Evolutionary conservation across 352 stramenopile genomes (phyloP).

Genomic region (Phytophthora crassamura): DNA sequence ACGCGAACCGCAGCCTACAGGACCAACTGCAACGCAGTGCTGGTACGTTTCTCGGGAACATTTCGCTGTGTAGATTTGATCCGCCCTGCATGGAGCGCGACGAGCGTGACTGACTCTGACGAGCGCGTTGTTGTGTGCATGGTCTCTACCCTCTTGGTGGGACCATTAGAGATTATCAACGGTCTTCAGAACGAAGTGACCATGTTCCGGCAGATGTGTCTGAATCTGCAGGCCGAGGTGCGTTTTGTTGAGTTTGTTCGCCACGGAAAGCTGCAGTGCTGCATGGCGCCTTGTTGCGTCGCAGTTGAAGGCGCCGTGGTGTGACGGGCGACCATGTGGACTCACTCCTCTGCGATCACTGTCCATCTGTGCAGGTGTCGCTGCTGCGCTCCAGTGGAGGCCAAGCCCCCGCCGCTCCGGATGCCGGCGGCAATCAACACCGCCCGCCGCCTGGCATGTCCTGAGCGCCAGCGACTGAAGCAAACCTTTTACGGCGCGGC

Average conservation of each 20-base stretch:
- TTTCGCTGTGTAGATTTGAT: constrained; percentile 23
- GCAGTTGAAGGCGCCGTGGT: constrained; percentile 23
- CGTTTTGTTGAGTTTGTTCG: constrained; percentile 19
- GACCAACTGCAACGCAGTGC: constrained; percentile 70
- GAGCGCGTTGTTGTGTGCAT: constrained; percentile 15
- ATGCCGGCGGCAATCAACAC: constrained; percentile 33
- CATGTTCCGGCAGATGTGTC: constrained; percentile 86
- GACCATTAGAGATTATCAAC: constrained; percentile 60
- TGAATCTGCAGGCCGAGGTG: constrained; percentile 82
- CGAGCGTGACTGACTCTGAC: constrained; percentile 11
- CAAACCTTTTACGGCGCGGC: constrained; percentile 17
- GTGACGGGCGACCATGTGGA: constrained; percentile 23
- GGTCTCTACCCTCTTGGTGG: constrained; percentile 23
- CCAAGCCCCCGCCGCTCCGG: constrained; percentile 4
- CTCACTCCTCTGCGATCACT: constrained; percentile 33
- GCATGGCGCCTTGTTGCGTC: constrained; percentile 4
- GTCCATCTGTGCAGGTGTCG: constrained; percentile 44
- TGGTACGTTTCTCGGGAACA: constrained; percentile 41
- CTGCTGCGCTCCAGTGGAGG: constrained; percentile 36
- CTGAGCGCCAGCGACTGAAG: constrained; percentile 37
- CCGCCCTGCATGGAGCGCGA: constrained; percentile 2
- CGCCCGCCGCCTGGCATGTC: constrained; percentile 64
- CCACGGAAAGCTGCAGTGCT: background rate
- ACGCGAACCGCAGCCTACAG: constrained; percentile 71
- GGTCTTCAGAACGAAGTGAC: constrained; percentile 79